phyloP scores from a whole-genome alignment of 2,329 filamentous ascomycete genomes.

The Aspergillus awamori region DNA sequence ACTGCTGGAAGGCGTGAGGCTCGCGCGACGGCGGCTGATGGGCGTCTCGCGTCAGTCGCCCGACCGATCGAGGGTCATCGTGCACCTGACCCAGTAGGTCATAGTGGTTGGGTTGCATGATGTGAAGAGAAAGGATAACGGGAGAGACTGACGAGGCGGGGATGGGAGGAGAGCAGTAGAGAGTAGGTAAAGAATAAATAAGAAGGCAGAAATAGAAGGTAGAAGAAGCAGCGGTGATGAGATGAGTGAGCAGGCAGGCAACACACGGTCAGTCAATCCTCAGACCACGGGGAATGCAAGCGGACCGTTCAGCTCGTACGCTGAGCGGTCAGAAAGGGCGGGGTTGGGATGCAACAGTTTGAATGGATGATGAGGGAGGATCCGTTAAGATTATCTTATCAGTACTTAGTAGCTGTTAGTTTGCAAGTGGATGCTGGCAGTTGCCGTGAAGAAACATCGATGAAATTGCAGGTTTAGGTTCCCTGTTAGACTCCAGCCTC shows the following conservation, averaged over 20 bases:
- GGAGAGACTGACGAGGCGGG: slow-evolving; percentile 6
- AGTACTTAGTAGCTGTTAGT: background rate
- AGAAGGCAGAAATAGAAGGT: background rate
- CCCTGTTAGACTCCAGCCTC: no score
- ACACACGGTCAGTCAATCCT: background rate
- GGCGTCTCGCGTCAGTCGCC: slow-evolving; percentile 40
- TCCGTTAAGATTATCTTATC: slow-evolving; percentile 2
- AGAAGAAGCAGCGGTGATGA: background rate
- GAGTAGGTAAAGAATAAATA: slow-evolving; percentile 10
- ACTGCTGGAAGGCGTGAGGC: slow-evolving; percentile 32
- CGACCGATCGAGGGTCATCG: slow-evolving; percentile 32
- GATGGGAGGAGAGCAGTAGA: slow-evolving; percentile 7
- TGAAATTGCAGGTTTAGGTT: no score
- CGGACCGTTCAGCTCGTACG: slow-evolving; percentile 3
- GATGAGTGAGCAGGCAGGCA: background rate
- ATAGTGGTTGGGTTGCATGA: slow-evolving; percentile 46
- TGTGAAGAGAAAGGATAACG: slow-evolving; percentile 7
- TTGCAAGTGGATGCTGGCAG: no score
- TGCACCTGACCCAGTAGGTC: slow-evolving; percentile 43
- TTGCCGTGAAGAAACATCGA: no score
- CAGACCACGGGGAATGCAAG: slow-evolving; percentile 10
- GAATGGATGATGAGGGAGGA: no score
- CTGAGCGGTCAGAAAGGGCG: slow-evolving; percentile 7
- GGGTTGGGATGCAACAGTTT: background rate
- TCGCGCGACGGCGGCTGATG: slow-evolving; percentile 23